Evolutionary conservation across 768 basidiomycete species (phyloP).

Genomic region (Rubroboletus satanas): DNA sequence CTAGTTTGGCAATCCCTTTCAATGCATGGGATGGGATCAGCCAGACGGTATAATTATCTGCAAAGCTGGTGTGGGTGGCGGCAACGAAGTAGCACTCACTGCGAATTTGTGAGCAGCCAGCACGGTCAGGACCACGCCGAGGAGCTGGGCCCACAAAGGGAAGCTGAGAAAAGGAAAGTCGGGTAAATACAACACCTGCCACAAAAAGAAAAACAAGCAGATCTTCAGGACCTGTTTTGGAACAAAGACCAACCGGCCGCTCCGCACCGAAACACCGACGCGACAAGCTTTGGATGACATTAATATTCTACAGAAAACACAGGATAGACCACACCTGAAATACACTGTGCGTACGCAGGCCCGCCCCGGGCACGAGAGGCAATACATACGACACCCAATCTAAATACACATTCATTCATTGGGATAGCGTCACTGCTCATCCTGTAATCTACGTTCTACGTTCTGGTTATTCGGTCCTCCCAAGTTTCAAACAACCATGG

Average conservation of each 20-base stretch:
- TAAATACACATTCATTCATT: no score
- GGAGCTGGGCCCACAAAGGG: neutral
- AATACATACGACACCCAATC: no score
- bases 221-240: neutral
- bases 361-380: no score
- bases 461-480: no score
- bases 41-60: neutral
- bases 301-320: neutral
- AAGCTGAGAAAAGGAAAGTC: slow-evolving; percentile 5
- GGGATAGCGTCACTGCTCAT: no score
- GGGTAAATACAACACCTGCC: slow-evolving; percentile 10
- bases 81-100: neutral
- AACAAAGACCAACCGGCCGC: neutral
- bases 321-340: neutral
- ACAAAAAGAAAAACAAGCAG: neutral
- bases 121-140: neutral
- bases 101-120: neutral
- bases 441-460: no score
- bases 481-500: no score
- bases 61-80: neutral
- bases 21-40: neutral
- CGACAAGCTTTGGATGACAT: neutral
- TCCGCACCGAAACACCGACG: neutral
- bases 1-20: slow-evolving; percentile 8
- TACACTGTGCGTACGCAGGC: no score